phyloP scores from a whole-genome alignment of 202 grass and related monocot species.

The Eragrostis tef region DNA sequence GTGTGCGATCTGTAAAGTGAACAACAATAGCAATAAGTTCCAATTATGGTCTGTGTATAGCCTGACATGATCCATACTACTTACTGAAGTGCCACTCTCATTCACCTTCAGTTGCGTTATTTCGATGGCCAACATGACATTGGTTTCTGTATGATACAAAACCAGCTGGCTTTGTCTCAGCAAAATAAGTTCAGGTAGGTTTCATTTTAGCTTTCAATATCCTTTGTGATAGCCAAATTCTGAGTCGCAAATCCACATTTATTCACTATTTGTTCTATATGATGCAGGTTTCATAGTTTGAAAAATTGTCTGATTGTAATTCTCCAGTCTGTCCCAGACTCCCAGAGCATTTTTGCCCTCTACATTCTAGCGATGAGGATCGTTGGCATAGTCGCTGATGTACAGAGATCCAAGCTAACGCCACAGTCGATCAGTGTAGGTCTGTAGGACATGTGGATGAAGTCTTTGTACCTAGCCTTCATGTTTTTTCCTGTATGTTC shows the following conservation, averaged over 20 bases:
- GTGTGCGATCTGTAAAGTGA: constrained; percentile 79
- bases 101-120: neutral
- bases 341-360: neutral
- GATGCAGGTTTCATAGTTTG: constrained; percentile 32
- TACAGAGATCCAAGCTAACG: neutral
- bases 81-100: constrained; percentile 13
- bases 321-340: neutral
- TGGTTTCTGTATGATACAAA: neutral
- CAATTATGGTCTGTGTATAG: constrained; percentile 27
- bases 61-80: neutral
- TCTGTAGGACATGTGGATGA: too few species aligned
- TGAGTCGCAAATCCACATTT: neutral
- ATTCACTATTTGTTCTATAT: neutral
- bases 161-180: neutral
- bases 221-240: neutral
- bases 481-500: neutral
- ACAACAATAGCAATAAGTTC: constrained; percentile 12
- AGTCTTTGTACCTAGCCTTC: neutral
- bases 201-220: neutral
- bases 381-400: neutral
- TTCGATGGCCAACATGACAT: constrained; percentile 13
- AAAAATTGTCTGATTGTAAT: neutral
- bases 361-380: neutral
- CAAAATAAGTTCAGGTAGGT: constrained; percentile 31
- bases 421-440: neutral